A percentile compares a stretch with the other conserved stretches of the same genome.
These are phyloP conservation scores for Emericellopsis cladophorae DNA, from an alignment of 2,329 filamentous ascomycete genomes.

Conservation along the genomic window DNA sequence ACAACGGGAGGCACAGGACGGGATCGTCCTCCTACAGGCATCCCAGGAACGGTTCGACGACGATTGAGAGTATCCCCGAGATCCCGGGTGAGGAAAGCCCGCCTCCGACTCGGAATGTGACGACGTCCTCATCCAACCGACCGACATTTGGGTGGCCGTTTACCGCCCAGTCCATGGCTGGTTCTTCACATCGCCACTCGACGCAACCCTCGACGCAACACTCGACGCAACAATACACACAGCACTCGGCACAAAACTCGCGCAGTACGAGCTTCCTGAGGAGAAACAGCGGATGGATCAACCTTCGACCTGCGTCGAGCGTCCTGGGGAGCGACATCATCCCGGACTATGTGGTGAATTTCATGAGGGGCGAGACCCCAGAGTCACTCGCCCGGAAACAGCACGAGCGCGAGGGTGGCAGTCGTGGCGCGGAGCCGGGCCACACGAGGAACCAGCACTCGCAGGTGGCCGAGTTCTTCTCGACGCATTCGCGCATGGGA, in stretches of 20 bases:
- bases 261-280: not conserved
- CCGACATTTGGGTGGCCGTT: conserved; percentile 3
- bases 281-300: conserved; percentile 8
- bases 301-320: conserved; percentile 14
- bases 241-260: conserved; percentile 1
- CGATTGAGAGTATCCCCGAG: conserved; percentile 4
- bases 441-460: conserved; percentile 6
- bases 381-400: conserved; percentile 35
- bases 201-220: not conserved
- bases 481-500: conserved; percentile 1
- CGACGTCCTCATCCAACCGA: conserved; percentile 2
- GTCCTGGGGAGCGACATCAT: conserved; percentile 30
- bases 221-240: not conserved
- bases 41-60: conserved; percentile 1
- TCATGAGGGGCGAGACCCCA: conserved; percentile 41
- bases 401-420: conserved; percentile 10
- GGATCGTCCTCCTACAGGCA: conserved; percentile 1
- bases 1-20: conserved; percentile 1
- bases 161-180: conserved; percentile 1
- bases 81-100: conserved; percentile 1
- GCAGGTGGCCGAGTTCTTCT: conserved; percentile 1
- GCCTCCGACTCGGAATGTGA: not conserved
- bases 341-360: conserved; percentile 43
- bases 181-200: not conserved
- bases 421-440: no score